phyloP scores from a whole-genome alignment of 768 basidiomycete species.

The Suillus occidentalis region DNA sequence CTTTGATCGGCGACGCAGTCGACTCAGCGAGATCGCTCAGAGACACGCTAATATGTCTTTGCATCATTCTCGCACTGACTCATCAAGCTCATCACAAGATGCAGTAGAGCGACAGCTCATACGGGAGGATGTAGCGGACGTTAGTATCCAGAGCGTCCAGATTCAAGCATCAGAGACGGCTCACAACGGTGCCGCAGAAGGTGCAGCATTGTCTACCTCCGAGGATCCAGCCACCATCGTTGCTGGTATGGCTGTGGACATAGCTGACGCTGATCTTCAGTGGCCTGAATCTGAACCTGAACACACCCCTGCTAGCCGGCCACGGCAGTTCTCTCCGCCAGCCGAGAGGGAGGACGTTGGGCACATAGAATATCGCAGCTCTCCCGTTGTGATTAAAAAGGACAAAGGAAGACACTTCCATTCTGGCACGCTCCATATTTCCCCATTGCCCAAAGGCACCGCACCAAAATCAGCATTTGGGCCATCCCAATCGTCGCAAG shows the following conservation, averaged over 20 bases:
- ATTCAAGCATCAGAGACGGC: slow-evolving; percentile 5
- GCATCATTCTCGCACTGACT: slow-evolving; percentile 18
- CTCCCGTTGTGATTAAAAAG: slow-evolving; percentile 1
- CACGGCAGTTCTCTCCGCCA: background rate
- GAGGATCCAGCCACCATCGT: background rate
- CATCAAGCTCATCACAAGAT: slow-evolving; percentile 39
- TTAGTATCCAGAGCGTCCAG: slow-evolving; percentile 20
- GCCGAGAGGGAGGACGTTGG: background rate
- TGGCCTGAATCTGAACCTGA: slow-evolving; percentile 30
- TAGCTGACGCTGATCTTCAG: slow-evolving; percentile 20
- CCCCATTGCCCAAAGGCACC: slow-evolving; percentile 5
- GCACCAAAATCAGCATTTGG: background rate
- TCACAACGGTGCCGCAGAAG: slow-evolving; percentile 2
- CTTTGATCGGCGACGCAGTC: slow-evolving; percentile 18
- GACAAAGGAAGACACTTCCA: slow-evolving; percentile 18
- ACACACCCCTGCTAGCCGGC: slow-evolving; percentile 1
- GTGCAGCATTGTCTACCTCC: slow-evolving; percentile 1
- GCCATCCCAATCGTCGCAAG: background rate
- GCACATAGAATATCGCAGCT: slow-evolving; percentile 1
- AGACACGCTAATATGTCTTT: background rate
- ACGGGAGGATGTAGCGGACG: slow-evolving; percentile 32
- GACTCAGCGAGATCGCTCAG: background rate
- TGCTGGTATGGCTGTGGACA: slow-evolving; percentile 2
- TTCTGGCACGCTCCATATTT: slow-evolving; percentile 24
- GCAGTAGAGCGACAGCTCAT: slow-evolving; percentile 52